Evolutionary conservation across 169 alveolate species (phyloP).

Genomic region (Hepatocystis sp.): DNA sequence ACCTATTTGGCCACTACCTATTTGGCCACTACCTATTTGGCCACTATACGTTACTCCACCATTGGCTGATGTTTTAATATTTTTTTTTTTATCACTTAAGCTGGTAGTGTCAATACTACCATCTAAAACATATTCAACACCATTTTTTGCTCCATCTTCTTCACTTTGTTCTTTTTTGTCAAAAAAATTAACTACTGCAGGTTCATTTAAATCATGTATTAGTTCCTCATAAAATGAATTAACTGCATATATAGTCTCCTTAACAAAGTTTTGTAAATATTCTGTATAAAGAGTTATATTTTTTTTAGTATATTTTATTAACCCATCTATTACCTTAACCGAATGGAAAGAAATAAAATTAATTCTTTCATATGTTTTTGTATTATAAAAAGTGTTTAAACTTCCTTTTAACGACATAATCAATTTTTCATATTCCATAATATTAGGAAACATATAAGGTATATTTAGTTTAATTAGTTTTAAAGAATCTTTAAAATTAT

Average conservation of each 20-base stretch:
- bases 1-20: too few species aligned
- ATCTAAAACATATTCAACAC: too few species aligned
- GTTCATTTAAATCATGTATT: conserved; percentile 4
- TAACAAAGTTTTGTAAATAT: conserved; percentile 41
- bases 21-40: too few species aligned
- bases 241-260: conserved; percentile 43
- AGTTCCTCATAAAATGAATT: conserved; percentile 45
- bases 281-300: conserved; percentile 49
- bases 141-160: not conserved
- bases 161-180: conserved; percentile 3
- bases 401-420: conserved; percentile 35
- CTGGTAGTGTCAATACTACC: too few species aligned
- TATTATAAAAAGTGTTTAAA: conserved; percentile 17
- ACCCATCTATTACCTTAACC: conserved; percentile 17
- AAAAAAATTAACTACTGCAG: conserved; percentile 25
- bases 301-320: conserved; percentile 38
- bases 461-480: conserved; percentile 48
- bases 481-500: conserved; percentile 55
- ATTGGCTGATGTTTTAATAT: too few species aligned
- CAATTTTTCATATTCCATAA: conserved; percentile 29
- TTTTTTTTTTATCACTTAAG: too few species aligned
- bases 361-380: conserved; percentile 38
- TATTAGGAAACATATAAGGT: conserved; percentile 45
- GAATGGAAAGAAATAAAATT: conserved; percentile 60
- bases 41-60: too few species aligned